phyloP scores from a whole-genome alignment of 108 stramenopile species.

The Cyclotella baltica region DNA sequence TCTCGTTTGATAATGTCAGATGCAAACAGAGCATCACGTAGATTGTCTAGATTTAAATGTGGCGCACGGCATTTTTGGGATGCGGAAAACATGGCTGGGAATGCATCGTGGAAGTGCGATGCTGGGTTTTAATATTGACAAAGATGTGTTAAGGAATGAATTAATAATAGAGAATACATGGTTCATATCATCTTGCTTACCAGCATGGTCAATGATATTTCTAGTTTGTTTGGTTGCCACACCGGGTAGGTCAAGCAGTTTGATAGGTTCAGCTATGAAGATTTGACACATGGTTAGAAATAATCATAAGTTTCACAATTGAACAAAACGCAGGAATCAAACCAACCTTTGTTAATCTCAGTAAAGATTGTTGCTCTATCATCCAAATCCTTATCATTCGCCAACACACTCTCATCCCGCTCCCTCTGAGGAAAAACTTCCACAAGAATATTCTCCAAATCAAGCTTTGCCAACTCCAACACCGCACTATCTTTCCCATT shows the following conservation, averaged over 20 bases:
- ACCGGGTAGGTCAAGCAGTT: slow-evolving; percentile 81
- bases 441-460: slow-evolving; percentile 76
- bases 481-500: slow-evolving; percentile 8
- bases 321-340: no score
- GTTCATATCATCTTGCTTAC: background rate
- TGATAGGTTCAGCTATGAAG: slow-evolving; percentile 88
- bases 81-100: slow-evolving; percentile 85
- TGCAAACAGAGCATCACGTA: slow-evolving; percentile 87
- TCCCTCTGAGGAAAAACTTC: slow-evolving; percentile 68
- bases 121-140: slow-evolving; percentile 32
- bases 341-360: slow-evolving; percentile 92
- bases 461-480: slow-evolving; percentile 45
- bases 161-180: background rate
- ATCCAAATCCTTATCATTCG: slow-evolving; percentile 8
- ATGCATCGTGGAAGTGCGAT: slow-evolving; percentile 52
- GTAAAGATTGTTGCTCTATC: slow-evolving; percentile 74
- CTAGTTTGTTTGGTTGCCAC: slow-evolving; percentile 62
- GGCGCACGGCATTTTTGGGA: slow-evolving; percentile 81
- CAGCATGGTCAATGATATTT: slow-evolving; percentile 66
- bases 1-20: slow-evolving; percentile 67
- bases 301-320: no score
- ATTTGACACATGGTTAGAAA: no score
- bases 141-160: background rate
- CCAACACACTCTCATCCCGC: background rate
- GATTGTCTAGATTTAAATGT: slow-evolving; percentile 87